A percentile compares a stretch with the other conserved stretches of the same genome.
Evolutionary conservation across 306 rosid species (phyloP).

Genomic region (Vigna reflexopilosa): DNA sequence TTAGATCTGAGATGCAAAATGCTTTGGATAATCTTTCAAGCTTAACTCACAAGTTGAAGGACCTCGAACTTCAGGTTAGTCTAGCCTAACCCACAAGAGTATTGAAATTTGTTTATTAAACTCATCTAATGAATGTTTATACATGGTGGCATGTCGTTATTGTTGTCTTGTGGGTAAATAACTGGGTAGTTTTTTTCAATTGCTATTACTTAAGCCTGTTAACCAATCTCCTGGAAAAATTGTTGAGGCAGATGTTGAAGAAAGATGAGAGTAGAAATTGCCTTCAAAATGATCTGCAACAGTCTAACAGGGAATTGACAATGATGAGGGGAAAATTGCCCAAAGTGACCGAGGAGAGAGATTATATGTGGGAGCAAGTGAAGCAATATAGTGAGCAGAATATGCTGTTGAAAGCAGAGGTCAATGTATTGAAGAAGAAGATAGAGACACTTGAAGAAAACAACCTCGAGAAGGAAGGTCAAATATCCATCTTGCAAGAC

Average conservation of each 20-base stretch:
- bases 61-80: conserved; percentile 87
- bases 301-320: conserved; percentile 65
- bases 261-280: conserved; percentile 70
- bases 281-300: conserved; percentile 68
- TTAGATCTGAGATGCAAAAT: conserved; percentile 82
- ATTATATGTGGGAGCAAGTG: conserved; percentile 81
- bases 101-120: conserved; percentile 28
- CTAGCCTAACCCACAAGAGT: not conserved
- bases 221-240: not conserved
- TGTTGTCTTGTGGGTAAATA: conserved; percentile 14
- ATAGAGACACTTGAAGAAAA: conserved; percentile 80
- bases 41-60: conserved; percentile 70
- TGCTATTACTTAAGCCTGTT: conserved; percentile 25
- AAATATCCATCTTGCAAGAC: conserved; percentile 87
- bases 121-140: conserved; percentile 1
- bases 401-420: conserved; percentile 72
- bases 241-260: conserved; percentile 64
- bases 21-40: conserved; percentile 75
- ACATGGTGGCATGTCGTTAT: not conserved
- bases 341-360: conserved; percentile 81
- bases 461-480: conserved; percentile 85
- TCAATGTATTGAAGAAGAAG: conserved; percentile 62
- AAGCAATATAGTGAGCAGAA: conserved; percentile 79
- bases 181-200: not conserved
- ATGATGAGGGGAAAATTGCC: conserved; percentile 63